Base-by-base conservation (phyloP, 306 rosid genomes). In the Hippophae gyantsensis region DNA sequence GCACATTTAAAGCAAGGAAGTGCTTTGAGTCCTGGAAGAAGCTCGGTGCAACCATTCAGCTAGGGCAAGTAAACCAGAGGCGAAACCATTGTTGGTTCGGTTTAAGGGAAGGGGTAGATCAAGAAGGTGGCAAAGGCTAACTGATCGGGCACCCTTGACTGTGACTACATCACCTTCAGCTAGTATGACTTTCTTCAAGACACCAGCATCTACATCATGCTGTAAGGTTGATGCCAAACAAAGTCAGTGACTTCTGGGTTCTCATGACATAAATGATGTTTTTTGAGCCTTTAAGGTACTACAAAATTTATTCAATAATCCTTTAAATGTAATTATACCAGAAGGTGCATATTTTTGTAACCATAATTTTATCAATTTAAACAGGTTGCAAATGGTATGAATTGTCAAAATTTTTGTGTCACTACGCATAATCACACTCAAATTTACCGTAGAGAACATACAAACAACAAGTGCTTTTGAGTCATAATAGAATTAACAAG, bases 171-270 rank as follows among this genome's bases (percentile, higher is more conserved):
- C 99, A n/a, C 96, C 99, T 59, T 92, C 96, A 6, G 96, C 96
- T 71, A 92, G 64, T 25, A 92, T 65, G 66, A 92, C 86, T 68
- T 92, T 92, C 88, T 85, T 88, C 77, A 92, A 78, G 26, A 87
- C 99, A 51, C 96, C 99, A 48, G 96, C 99, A 61, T 92, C 96
- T 65, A 92, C 96, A 65, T 92, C 96, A 77, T 92, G 88, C 99
- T 88, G 86, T 86, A 81, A 45, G 71, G 68, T 48, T 27, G 66
- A 44, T 42, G 2, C 48, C 44, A 8, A 45, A 56, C 5, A 72
- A 11, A 45, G 47, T 65, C 43, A 56, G 38, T 8, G 3, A 0
- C 23, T 18, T 18, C 23, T 18, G 1, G 23, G 23, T 18, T 18
- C 23, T 18, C 23, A 18, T 1, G 23, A 32, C 38, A 32, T 32